Percentiles rank a stretch among this genome's conserved stretches.
Evolutionary conservation across 129 eudicot genomes (phyloP).

Genomic region (Solidago caesia): DNA sequence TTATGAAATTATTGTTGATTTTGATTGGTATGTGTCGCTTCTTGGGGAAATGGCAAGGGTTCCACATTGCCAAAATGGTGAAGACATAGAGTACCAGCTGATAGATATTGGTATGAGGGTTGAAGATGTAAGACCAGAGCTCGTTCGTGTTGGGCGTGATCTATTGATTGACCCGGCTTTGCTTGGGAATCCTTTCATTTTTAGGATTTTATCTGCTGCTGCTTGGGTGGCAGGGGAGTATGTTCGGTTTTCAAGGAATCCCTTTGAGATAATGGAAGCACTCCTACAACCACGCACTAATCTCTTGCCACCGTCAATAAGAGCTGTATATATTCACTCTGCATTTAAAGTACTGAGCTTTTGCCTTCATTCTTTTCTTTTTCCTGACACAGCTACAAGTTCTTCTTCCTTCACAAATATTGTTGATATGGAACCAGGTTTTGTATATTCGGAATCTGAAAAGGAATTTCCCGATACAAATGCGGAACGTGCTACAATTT

Average conservation of each 20-base stretch:
- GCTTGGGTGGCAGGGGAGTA: conserved; percentile 88
- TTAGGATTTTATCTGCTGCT: conserved; percentile 71
- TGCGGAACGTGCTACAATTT: conserved; percentile 19
- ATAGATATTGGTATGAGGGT: conserved; percentile 95
- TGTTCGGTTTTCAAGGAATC: conserved; percentile 67
- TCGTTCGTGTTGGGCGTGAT: conserved; percentile 73
- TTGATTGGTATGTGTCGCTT: conserved; percentile 90
- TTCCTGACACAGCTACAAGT: conserved; percentile 32
- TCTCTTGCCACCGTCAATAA: conserved; percentile 72
- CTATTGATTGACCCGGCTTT: conserved; percentile 89
- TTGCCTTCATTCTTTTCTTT: conserved; percentile 56
- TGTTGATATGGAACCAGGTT: conserved; percentile 38
- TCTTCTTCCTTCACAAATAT: conserved; percentile 16
- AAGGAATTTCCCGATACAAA: conserved; percentile 18
- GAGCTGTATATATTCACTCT: conserved; percentile 87
- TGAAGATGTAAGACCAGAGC: conserved; percentile 76
- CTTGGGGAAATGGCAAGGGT: conserved; percentile 88
- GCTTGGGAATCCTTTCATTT: conserved; percentile 80
- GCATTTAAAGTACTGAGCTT: conserved; percentile 67
- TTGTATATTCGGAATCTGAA: conserved; percentile 40
- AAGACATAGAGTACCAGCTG: conserved; percentile 77
- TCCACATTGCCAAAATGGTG: conserved; percentile 83
- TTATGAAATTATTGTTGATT: conserved; percentile 76
- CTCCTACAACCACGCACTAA: conserved; percentile 80
- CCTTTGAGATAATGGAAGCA: conserved; percentile 79